These are phyloP conservation scores for Bacidia rubella DNA, from an alignment of 495 filamentous ascomycete genomes.

Conservation along the genomic window DNA sequence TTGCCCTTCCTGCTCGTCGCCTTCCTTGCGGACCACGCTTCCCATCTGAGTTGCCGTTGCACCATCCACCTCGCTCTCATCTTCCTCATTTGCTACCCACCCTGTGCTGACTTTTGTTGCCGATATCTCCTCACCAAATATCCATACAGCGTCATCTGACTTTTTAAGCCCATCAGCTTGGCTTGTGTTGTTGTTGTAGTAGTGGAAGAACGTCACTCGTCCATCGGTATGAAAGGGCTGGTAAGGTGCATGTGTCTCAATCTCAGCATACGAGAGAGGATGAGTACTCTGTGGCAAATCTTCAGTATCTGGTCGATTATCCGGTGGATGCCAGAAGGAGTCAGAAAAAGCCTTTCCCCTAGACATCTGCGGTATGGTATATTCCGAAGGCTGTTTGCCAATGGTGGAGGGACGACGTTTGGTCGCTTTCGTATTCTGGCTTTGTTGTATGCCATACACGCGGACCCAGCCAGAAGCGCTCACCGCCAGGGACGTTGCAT, in stretches of 20 bases:
- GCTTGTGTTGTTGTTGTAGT: constrained; percentile 21
- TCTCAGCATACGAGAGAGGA: constrained; percentile 70
- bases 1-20: constrained; percentile 49
- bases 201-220: constrained; percentile 57
- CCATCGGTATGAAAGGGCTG: constrained; percentile 84
- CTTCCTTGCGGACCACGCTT: constrained; percentile 33
- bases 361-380: constrained; percentile 39
- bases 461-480: constrained; percentile 52
- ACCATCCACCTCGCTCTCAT: constrained; percentile 30
- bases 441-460: constrained; percentile 41
- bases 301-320: background rate
- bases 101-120: constrained; percentile 48
- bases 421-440: constrained; percentile 23
- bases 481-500: constrained; percentile 37
- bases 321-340: constrained; percentile 15
- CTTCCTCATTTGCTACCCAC: constrained; percentile 33
- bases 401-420: constrained; percentile 38
- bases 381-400: constrained; percentile 48
- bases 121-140: constrained; percentile 53
- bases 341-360: constrained; percentile 17
- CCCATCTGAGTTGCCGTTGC: constrained; percentile 34
- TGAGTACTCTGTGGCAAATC: constrained; percentile 28
- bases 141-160: constrained; percentile 38
- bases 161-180: constrained; percentile 9
- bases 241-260: constrained; percentile 82